phyloP scores from a whole-genome alignment of 169 alveolate species.

The Cryptosporidium viatorum region DNA sequence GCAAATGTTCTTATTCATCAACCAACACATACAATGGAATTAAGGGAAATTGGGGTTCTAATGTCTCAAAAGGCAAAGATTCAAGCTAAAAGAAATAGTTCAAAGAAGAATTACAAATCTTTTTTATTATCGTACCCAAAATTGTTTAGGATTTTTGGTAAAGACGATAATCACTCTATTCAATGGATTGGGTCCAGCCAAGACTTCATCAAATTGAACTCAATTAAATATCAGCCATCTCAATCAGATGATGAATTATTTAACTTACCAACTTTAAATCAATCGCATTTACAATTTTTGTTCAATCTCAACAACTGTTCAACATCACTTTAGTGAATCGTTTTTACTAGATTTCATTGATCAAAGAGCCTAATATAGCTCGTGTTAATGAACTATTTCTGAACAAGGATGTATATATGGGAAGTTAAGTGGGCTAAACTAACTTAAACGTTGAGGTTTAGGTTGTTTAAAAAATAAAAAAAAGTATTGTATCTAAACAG shows the following conservation, averaged over 20 bases:
- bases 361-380: background rate
- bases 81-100: slow-evolving; percentile 74
- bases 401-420: background rate
- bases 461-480: slow-evolving; percentile 12
- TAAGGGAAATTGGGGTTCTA: slow-evolving; percentile 69
- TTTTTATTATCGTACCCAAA: slow-evolving; percentile 65
- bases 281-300: slow-evolving; percentile 67
- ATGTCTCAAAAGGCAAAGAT: slow-evolving; percentile 75
- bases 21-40: slow-evolving; percentile 72
- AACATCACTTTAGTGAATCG: background rate
- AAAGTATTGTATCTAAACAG: background rate
- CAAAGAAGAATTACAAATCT: slow-evolving; percentile 63
- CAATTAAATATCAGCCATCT: slow-evolving; percentile 59
- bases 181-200: slow-evolving; percentile 74
- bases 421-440: background rate
- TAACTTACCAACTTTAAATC: slow-evolving; percentile 61
- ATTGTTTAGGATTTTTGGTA: slow-evolving; percentile 68
- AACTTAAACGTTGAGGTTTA: slow-evolving; percentile 75
- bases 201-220: slow-evolving; percentile 56
- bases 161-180: slow-evolving; percentile 73
- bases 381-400: background rate
- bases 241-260: slow-evolving; percentile 70
- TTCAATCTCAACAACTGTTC: slow-evolving; percentile 45
- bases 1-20: slow-evolving; percentile 70
- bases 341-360: background rate